Evolutionary conservation across 805 yeast genomes (phyloP).

Genomic region (Monosporozyma aquatica): DNA sequence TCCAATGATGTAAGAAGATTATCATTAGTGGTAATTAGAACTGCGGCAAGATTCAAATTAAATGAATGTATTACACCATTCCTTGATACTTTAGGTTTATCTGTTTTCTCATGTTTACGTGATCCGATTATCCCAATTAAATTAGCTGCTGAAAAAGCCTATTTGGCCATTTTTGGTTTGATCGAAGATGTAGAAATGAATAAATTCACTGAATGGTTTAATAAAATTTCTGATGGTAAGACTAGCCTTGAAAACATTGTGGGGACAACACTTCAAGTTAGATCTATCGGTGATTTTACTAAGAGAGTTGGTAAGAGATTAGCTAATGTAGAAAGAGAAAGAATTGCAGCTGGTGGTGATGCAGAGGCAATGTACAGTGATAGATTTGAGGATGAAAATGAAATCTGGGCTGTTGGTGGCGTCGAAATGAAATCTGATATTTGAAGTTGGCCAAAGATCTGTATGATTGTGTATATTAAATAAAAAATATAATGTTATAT

Average conservation of each 20-base stretch:
- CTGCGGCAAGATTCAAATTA: conserved; percentile 57
- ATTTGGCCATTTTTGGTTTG: conserved; percentile 58
- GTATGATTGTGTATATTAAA: too few species aligned
- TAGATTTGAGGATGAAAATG: conserved; percentile 74
- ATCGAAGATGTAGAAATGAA: conserved; percentile 53
- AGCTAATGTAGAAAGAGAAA: conserved; percentile 79
- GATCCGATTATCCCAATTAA: conserved; percentile 87
- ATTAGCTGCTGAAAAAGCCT: conserved; percentile 89
- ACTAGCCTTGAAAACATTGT: conserved; percentile 30
- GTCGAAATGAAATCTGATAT: conserved; percentile 36
- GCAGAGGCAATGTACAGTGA: conserved; percentile 78
- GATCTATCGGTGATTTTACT: conserved; percentile 83
- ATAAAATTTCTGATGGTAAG: conserved; percentile 28
- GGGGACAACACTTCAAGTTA: conserved; percentile 45
- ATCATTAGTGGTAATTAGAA: conserved; percentile 65
- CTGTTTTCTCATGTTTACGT: conserved; percentile 74
- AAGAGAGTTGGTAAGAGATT: conserved; percentile 83
- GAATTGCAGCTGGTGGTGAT: conserved; percentile 85
- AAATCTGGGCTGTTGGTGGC: conserved; percentile 83
- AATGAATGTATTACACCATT: conserved; percentile 42
- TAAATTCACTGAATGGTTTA: conserved; percentile 59
- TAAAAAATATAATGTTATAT: too few species aligned
- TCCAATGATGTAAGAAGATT: conserved; percentile 75
- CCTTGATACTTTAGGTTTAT: conserved; percentile 52
- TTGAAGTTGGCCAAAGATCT: too few species aligned